phyloP scores from a whole-genome alignment of 306 rosid species.

The Fragaria nilgerrensis region DNA sequence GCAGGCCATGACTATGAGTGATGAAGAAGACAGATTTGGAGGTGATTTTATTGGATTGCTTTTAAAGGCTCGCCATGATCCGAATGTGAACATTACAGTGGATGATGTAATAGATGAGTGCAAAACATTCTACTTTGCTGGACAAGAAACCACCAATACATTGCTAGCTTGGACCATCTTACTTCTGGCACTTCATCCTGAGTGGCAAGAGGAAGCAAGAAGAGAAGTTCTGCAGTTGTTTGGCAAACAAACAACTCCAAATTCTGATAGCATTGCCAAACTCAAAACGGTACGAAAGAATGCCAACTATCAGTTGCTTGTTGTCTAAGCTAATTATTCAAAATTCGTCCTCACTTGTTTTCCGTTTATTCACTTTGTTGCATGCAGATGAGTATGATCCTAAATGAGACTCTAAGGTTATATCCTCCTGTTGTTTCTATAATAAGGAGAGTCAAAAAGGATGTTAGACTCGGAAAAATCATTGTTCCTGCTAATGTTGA shows the following conservation, averaged over 20 bases:
- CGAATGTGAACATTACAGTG: not conserved
- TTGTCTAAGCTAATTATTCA: not conserved
- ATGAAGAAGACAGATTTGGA: constrained; percentile 2
- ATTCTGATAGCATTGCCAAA: not conserved
- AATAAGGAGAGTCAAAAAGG: not conserved
- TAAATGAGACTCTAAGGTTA: not conserved
- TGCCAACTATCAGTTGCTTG: not conserved
- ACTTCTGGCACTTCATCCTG: constrained; percentile 1
- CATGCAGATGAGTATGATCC: not conserved
- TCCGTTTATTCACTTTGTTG: not conserved
- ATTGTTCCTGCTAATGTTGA: constrained; percentile 6
- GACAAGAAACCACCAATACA: constrained; percentile 7
- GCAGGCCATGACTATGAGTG: not conserved
- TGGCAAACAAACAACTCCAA: not conserved
- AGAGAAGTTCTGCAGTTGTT: not conserved
- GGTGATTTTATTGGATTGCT: constrained; percentile 4
- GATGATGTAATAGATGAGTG: constrained; percentile 2
- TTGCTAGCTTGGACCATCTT: not conserved
- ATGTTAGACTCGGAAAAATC: not conserved
- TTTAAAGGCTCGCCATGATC: not conserved
- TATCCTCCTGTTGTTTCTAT: constrained; percentile 9
- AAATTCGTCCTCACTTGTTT: not conserved
- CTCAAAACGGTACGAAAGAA: not conserved
- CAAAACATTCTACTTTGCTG: not conserved
- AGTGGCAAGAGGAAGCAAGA: constrained; percentile 7